A percentile compares a stretch with the other conserved stretches of the same genome.
Evolutionary conservation across 2,329 filamentous ascomycete genomes (phyloP).

Genomic region (Niveomyces coronatus): DNA sequence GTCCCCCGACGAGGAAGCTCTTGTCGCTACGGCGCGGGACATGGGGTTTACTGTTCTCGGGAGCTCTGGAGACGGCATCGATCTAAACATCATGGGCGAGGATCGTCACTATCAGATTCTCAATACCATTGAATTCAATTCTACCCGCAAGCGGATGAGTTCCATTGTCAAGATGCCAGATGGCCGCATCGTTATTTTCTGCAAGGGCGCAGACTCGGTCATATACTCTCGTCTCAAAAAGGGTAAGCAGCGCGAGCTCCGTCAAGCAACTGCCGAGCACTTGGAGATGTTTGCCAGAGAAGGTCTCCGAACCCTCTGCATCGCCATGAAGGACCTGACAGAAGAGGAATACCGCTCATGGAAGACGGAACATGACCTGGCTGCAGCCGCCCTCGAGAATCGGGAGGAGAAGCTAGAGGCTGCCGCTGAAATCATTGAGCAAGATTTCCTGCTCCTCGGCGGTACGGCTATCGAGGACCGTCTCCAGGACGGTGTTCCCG

Average conservation of each 20-base stretch:
- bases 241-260: conserved; percentile 77
- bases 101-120: conserved; percentile 79
- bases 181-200: conserved; percentile 80
- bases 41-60: conserved; percentile 91
- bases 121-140: conserved; percentile 97
- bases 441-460: conserved; percentile 76
- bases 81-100: conserved; percentile 76
- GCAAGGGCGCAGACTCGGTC: conserved; percentile 94
- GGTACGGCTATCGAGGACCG: conserved; percentile 97
- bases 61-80: conserved; percentile 66
- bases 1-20: conserved; percentile 88
- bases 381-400: conserved; percentile 71
- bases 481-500: conserved; percentile 91
- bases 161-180: conserved; percentile 93
- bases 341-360: conserved; percentile 79
- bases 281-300: conserved; percentile 95
- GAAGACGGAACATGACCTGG: conserved; percentile 79
- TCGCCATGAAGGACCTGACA: conserved; percentile 69
- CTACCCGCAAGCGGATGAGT: conserved; percentile 93
- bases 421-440: conserved; percentile 83
- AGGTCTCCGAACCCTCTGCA: conserved; percentile 87
- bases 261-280: conserved; percentile 78
- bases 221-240: conserved; percentile 86
- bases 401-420: conserved; percentile 90
- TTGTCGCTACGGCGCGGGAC: conserved; percentile 89